Evolutionary conservation across 495 filamentous ascomycete species (phyloP).

Genomic region (Staphylotrichum tortipilum): DNA sequence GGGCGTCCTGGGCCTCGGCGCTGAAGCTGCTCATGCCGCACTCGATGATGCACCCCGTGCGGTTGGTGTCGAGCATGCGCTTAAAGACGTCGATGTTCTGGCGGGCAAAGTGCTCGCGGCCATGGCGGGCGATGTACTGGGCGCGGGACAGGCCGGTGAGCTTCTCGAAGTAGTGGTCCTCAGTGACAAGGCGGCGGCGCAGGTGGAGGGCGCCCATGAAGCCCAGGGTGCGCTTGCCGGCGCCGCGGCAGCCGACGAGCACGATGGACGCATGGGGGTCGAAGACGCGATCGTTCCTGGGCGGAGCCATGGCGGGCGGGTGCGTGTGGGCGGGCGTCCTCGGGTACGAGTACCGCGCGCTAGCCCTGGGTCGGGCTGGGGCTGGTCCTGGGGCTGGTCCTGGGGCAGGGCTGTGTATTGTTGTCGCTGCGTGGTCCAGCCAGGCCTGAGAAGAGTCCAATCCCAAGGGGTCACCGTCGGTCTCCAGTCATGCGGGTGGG

Average conservation of each 20-base stretch:
- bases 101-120: slow-evolving; percentile 50
- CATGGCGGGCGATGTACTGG: slow-evolving; percentile 52
- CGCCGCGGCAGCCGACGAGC: slow-evolving; percentile 64
- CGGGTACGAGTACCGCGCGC: neutral
- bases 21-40: slow-evolving; percentile 47
- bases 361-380: too few relatives aligned
- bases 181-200: slow-evolving; percentile 60
- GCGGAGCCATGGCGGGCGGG: slow-evolving; percentile 16
- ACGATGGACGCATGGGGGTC: slow-evolving; percentile 59
- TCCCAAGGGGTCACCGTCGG: too few relatives aligned
- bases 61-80: slow-evolving; percentile 56
- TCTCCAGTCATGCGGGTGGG: too few relatives aligned
- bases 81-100: slow-evolving; percentile 56
- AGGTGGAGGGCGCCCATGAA: slow-evolving; percentile 69
- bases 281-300: slow-evolving; percentile 42
- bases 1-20: slow-evolving; percentile 49
- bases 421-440: too few relatives aligned
- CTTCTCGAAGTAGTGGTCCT: slow-evolving; percentile 62
- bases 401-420: too few relatives aligned
- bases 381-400: too few relatives aligned
- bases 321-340: too few relatives aligned
- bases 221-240: slow-evolving; percentile 67
- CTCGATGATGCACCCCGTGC: slow-evolving; percentile 62
- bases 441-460: too few relatives aligned
- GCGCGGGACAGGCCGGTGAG: slow-evolving; percentile 53